These are phyloP conservation scores for Monosporascus ibericus DNA, from an alignment of 2,329 filamentous ascomycete genomes.

Conservation along the genomic window DNA sequence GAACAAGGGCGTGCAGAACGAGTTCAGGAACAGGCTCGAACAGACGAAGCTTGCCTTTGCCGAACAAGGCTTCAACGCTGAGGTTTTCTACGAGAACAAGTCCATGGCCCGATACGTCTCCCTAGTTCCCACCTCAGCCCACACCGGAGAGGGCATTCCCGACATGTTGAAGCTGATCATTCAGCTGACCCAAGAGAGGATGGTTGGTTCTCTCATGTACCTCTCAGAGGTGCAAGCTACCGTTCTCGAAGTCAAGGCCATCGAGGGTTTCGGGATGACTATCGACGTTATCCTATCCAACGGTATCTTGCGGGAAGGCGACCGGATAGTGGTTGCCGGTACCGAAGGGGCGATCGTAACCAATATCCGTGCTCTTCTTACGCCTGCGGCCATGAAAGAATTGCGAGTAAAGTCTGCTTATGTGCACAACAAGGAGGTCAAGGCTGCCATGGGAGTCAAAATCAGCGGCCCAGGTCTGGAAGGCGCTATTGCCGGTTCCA, in stretches of 20 bases:
- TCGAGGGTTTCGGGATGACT: constrained; percentile 97
- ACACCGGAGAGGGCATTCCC: constrained; percentile 98
- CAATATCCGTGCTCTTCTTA: constrained; percentile 89
- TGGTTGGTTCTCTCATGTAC: constrained; percentile 97
- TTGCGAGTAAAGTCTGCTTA: constrained; percentile 92
- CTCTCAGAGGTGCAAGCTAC: constrained; percentile 96
- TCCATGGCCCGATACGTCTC: constrained; percentile 92
- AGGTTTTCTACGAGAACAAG: constrained; percentile 97
- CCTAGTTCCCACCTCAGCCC: constrained; percentile 92
- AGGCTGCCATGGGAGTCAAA: constrained; percentile 97
- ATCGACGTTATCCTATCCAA: constrained; percentile 97
- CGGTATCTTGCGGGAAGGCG: constrained; percentile 88
- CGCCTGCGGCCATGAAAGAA: constrained; percentile 87
- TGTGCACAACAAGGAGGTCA: constrained; percentile 99
- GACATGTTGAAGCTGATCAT: constrained; percentile 97
- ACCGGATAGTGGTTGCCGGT: constrained; percentile 91
- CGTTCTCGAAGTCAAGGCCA: constrained; percentile 97
- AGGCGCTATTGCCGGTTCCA: constrained; percentile 91
- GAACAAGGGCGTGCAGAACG: constrained; percentile 87
- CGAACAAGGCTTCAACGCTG: constrained; percentile 96
- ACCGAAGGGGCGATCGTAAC: constrained; percentile 94
- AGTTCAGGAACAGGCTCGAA: constrained; percentile 85
- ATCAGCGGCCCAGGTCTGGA: constrained; percentile 95
- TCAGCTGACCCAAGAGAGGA: constrained; percentile 89
- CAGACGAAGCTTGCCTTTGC: constrained; percentile 91